Base-by-base conservation (phyloP, 139 green algal species). In the Coelastrella sp. region DNA sequence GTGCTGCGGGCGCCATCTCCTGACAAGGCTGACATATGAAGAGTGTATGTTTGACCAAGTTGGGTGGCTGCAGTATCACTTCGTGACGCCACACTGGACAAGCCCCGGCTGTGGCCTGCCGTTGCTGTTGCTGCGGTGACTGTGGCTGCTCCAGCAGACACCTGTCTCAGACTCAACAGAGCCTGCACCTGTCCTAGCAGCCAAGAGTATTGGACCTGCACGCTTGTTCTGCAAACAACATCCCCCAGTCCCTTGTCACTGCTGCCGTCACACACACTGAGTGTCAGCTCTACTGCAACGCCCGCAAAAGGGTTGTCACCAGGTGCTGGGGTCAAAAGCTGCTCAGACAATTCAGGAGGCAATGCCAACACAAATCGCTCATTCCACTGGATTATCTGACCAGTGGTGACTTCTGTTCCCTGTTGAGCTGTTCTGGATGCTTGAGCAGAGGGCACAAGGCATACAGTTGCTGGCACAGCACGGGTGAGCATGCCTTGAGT, bases 351-450 rank as follows among this genome's bases (percentile, higher is more conserved):
- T 68, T 87, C 89, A 25, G 84, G 59, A 8, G 93, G 94, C 70
- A 97, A 90, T 19, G 91, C 81, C 25, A 97, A 78, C 65, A 96
- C 78, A 65, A 97, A 94, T 8, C 94, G 92, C 91, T 97, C 94
- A 35, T 89, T 25, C 94, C 94, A 97, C 0, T 56, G 15, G 27
- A 94, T 86, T 17, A 63, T 10, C 78, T 78, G 19, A 7, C 84
- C 68, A 19, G 63, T 20, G 4, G 65, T 6, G 20, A 85, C 87
- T 25, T 25, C 78, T 8, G 60, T n/a, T 6, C 74, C 60, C 6
- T 68, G 17, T 17, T 61, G 58, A 57, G 78, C 87, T 73, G 76
- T 25, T n/a, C 4, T 14, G 10, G 87, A 70, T 75, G 78, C 87
- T 49, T 84, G 65, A 8, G 74, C 82, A 15, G 22, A 8, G 60